Percentiles rank a stretch among this genome's conserved stretches.
phyloP scores from a whole-genome alignment of 352 stramenopile genomes.

The Detonula confervacea region DNA sequence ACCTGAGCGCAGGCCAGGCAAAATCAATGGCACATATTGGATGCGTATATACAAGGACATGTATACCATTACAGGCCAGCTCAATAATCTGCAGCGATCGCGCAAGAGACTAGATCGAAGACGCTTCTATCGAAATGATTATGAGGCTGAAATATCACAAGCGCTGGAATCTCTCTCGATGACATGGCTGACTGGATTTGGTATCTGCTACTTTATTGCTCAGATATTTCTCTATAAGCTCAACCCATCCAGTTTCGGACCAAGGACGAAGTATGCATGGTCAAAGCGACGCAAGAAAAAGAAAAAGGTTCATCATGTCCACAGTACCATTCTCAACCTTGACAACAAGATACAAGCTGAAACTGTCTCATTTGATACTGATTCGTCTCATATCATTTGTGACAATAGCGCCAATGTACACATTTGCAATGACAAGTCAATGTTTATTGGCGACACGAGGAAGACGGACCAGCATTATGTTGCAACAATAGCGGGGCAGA shows the following conservation, averaged over 20 bases:
- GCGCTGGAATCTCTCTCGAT: background rate
- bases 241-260: background rate
- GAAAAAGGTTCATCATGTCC: background rate
- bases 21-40: conserved; percentile 8
- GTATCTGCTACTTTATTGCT: background rate
- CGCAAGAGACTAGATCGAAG: background rate
- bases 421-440: conserved; percentile 26
- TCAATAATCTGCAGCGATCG: background rate
- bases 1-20: background rate
- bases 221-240: background rate
- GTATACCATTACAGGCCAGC: background rate
- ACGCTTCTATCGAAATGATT: too few species aligned
- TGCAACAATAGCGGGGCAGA: conserved; percentile 21
- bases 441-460: conserved; percentile 10
- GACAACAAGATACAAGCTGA: background rate
- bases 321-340: conserved; percentile 17
- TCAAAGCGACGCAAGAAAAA: background rate
- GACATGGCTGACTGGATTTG: too few species aligned
- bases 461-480: background rate
- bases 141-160: background rate
- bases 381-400: conserved; percentile 22
- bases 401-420: conserved; percentile 26
- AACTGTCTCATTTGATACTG: conserved; percentile 3
- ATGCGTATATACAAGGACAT: background rate
- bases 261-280: background rate